Evolutionary conservation across 139 green algal species (phyloP), one percentile per base, ranked within the genome.

Genomic region (Yamagishiella unicocca): DNA sequence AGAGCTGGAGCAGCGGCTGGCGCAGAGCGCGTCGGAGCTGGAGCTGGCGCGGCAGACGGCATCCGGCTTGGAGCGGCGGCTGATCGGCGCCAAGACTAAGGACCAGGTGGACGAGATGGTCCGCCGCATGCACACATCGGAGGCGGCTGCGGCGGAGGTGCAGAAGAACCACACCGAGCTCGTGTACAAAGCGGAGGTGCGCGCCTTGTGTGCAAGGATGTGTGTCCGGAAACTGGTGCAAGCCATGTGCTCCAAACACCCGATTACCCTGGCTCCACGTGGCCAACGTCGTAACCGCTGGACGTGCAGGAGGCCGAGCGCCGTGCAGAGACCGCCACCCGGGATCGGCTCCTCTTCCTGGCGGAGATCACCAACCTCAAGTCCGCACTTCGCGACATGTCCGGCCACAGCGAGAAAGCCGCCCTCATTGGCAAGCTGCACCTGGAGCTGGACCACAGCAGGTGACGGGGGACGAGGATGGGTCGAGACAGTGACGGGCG

Each of bases 361-460:
- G 90, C 89, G 21, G 90, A 95, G 46, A 90, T 95, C 73, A 94
- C 91, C 25, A 93, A 92, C 87, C 85, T 95, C 24, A 90, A 84
- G 87, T 46, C 87, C 0, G 90, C 93, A 42, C 82, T 95, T 35
- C 81, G 93, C 6, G 91, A 94, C 72, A 80, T 90, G 58, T 85
- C 74, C 27, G 79, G 85, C 25, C 70, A 53, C 22, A 87, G 81
- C 55, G 93, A 95, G 38, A 82, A 90, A 43, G 87, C 89, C 2
- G 78, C 90, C 1, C 64, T 88, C 2, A 38, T 94, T 9, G 93
- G 89, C 53, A 93, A 93, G 88, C 84, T 94, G 79, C 90, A 94
- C 77, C 50, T 89, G 70, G 90, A 94, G 83, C 73, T 95, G 66
- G 90, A 95, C 53, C 93, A 95, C 70, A 87, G 58, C 70, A 90